phyloP scores from a whole-genome alignment of 176 grass and related monocot genomes.

The Carex cristatella region DNA sequence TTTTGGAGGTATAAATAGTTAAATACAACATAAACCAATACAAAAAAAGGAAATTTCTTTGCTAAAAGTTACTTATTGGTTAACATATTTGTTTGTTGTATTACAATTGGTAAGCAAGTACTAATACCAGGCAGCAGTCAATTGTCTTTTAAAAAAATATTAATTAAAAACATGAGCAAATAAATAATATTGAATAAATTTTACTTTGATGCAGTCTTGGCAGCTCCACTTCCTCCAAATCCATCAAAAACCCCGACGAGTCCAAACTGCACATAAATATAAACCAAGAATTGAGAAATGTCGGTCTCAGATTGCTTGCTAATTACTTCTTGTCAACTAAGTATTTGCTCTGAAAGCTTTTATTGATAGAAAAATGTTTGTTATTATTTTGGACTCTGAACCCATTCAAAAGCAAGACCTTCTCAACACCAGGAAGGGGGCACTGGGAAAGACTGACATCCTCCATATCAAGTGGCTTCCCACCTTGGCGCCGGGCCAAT shows the following conservation, averaged over 20 bases:
- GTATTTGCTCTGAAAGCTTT: background rate
- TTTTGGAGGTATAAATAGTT: background rate
- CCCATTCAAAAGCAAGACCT: conserved; percentile 34
- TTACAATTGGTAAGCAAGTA: background rate
- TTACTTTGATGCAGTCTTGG: conserved; percentile 62
- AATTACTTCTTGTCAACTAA: background rate
- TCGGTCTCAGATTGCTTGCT: background rate
- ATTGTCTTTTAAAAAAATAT: background rate
- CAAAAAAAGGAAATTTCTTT: background rate
- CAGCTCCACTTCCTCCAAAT: conserved; percentile 75
- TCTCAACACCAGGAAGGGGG: conserved; percentile 51
- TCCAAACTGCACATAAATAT: conserved; percentile 55
- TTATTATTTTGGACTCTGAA: background rate
- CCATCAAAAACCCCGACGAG: conserved; percentile 84
- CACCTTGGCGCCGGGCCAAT: conserved; percentile 55
- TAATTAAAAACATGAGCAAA: conserved; percentile 6
- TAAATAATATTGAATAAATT: conserved; percentile 17
- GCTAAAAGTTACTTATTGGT: background rate
- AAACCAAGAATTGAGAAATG: background rate
- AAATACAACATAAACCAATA: background rate
- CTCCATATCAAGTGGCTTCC: conserved; percentile 65
- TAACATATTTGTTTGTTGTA: background rate
- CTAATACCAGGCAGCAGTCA: background rate
- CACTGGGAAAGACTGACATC: conserved; percentile 58
- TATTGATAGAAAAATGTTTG: background rate